Percentiles rank a stretch among this genome's conserved stretches.
These are phyloP conservation scores for Vicia villosa DNA, from an alignment of 306 rosid genomes.

Conservation along the genomic window DNA sequence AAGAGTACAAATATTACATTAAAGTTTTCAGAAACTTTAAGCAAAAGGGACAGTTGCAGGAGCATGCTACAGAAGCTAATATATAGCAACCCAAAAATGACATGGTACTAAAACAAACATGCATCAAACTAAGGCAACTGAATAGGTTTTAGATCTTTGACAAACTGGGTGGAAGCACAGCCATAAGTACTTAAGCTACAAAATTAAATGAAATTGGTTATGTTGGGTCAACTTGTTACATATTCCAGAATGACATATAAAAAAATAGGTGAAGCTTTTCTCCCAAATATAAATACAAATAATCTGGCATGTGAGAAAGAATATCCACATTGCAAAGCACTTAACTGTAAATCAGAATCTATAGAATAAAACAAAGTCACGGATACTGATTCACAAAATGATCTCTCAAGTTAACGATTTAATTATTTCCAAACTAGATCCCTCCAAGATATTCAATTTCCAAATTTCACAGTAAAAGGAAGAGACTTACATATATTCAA, in stretches of 20 bases:
- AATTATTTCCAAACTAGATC: constrained; percentile 21
- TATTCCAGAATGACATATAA: constrained; percentile 18
- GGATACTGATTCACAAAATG: constrained; percentile 23
- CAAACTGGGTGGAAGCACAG: constrained; percentile 10
- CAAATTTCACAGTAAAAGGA: constrained; percentile 22
- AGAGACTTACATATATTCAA: constrained; percentile 81
- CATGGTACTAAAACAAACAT: neutral
- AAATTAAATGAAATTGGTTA: neutral
- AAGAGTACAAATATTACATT: constrained; percentile 6
- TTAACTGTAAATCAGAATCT: constrained; percentile 24
- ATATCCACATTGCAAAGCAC: constrained; percentile 26
- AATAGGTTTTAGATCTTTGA: constrained; percentile 28
- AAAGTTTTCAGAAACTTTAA: constrained; percentile 25
- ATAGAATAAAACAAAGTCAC: constrained; percentile 22
- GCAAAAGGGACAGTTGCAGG: constrained; percentile 6
- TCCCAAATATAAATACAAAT: neutral
- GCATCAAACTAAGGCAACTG: constrained; percentile 14
- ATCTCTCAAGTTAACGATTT: constrained; percentile 11
- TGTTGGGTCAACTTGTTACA: constrained; percentile 11
- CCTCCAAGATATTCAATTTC: constrained; percentile 28
- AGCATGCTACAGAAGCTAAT: constrained; percentile 15
- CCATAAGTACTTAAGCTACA: constrained; percentile 4
- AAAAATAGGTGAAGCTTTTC: neutral
- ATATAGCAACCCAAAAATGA: constrained; percentile 14
- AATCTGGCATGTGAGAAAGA: constrained; percentile 20